Conservation (phyloP, 164 flowering plant genomes). For the Aristolochia contorta region DNA sequence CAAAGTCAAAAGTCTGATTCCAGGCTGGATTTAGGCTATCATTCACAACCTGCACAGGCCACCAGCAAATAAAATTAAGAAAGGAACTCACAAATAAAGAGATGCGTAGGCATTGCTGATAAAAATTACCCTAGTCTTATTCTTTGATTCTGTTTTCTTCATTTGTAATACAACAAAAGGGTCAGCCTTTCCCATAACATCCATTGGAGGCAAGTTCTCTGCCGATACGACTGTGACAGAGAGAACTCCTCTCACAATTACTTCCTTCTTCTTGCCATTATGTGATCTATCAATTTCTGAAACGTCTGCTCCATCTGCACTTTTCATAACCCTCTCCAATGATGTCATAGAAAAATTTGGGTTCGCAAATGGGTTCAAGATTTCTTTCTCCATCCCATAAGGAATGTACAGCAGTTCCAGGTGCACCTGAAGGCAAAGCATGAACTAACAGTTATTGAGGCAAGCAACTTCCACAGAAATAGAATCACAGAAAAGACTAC, state of each 20-base stretch:
- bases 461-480: not conserved
- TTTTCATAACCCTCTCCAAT: slow-evolving; percentile 75
- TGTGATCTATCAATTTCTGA: slow-evolving; percentile 27
- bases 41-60: slow-evolving; percentile 63
- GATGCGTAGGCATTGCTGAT: not conserved
- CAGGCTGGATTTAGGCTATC: slow-evolving; percentile 84
- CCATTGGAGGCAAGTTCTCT: slow-evolving; percentile 73
- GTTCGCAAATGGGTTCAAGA: slow-evolving; percentile 59
- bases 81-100: not conserved
- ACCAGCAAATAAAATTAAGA: not conserved
- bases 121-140: slow-evolving; percentile 69
- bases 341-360: slow-evolving; percentile 61
- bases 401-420: slow-evolving; percentile 87
- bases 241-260: slow-evolving; percentile 87
- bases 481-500: too few species aligned
- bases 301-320: slow-evolving; percentile 37
- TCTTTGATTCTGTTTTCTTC: slow-evolving; percentile 67
- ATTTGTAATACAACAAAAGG: slow-evolving; percentile 69
- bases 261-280: slow-evolving; percentile 46
- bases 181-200: slow-evolving; percentile 89
- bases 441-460: not conserved
- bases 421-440: slow-evolving; percentile 53
- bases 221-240: slow-evolving; percentile 87
- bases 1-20: slow-evolving; percentile 99
- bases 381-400: slow-evolving; percentile 54